These are phyloP conservation scores for Hyaloscypha bicolor DNA, from an alignment of 495 filamentous ascomycete genomes.

Conservation along the genomic window DNA sequence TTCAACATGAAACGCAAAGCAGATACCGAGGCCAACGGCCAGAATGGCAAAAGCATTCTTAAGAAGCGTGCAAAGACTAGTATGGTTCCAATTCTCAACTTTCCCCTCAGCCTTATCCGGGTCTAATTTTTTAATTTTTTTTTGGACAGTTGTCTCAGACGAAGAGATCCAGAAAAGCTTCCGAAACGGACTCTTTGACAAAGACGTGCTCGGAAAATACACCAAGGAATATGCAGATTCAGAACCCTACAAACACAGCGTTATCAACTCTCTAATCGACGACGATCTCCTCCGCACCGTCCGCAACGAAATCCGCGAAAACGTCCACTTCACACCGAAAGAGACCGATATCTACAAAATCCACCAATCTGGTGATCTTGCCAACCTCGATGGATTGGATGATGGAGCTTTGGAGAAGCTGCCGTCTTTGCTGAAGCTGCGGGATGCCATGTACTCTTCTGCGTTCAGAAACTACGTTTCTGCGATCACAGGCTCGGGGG, in stretches of 20 bases:
- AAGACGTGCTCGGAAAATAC: constrained; percentile 66
- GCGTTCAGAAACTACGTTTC: constrained; percentile 88
- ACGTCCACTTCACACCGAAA: constrained; percentile 94
- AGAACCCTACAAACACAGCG: constrained; percentile 85
- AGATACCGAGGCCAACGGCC: constrained; percentile 28
- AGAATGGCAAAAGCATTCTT: constrained; percentile 26
- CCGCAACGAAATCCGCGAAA: constrained; percentile 82
- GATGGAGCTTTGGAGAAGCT: constrained; percentile 78
- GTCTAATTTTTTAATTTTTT: neutral
- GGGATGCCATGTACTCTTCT: constrained; percentile 90
- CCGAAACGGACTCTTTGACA: constrained; percentile 74
- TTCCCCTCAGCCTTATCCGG: neutral
- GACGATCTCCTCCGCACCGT: constrained; percentile 81
- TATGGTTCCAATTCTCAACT: constrained; percentile 13
- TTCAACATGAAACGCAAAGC: constrained; percentile 34
- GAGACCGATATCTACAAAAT: constrained; percentile 99
- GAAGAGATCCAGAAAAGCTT: constrained; percentile 51
- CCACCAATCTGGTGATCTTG: constrained; percentile 96
- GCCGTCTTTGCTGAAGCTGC: constrained; percentile 81
- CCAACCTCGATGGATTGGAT: constrained; percentile 92
- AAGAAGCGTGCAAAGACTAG: constrained; percentile 35
- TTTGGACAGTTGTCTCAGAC: constrained; percentile 27
- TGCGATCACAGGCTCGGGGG: constrained; percentile 78
- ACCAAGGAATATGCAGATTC: constrained; percentile 71
- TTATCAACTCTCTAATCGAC: constrained; percentile 79